Evolutionary conservation across 495 filamentous ascomycete species (phyloP), one percentile per base, ranked within the genome.

Genomic region (Bryoglossum gracile): DNA sequence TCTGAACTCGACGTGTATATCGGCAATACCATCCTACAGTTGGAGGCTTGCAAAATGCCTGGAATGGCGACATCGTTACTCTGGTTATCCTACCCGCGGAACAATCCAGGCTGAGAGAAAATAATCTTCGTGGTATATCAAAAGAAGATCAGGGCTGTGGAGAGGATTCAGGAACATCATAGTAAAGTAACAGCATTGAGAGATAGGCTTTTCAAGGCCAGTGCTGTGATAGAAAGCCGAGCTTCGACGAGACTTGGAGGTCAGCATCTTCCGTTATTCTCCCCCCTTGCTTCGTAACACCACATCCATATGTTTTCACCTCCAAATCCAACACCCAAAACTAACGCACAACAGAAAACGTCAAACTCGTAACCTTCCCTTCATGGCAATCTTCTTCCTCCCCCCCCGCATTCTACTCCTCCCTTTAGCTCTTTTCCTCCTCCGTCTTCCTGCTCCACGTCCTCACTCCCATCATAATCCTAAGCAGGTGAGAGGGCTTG

Each of bases 391-490:
- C 10, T 46, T 46, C 28, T 46, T 18, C 18, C 43, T 46, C 14
- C 43, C 43, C 1, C n/a, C 43, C 35, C 10, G 43, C 43, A 4
- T 46, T 46, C 43, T 46, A 28, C 43, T n/a, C 43, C 13, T 33
- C 37, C 17, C 17, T 46, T 21, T 46, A 18, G 32, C 16, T 8
- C 16, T 1, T 19, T 16, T 25, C 44, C 17, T 37, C 0, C 16
- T 18, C 18, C 44, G n/a, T n/a, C n/a, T n/a, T n/a, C n/a, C n/a
- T n/a, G n/a, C n/a, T n/a, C n/a, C n/a, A n/a, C n/a, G n/a, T n/a
- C n/a, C n/a, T n/a, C n/a, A n/a, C n/a, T n/a, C n/a, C n/a, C n/a
- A n/a, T n/a, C n/a, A n/a, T n/a, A n/a, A n/a, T n/a, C n/a, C n/a
- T n/a, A n/a, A n/a, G n/a, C n/a, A n/a, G n/a, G n/a, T n/a, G n/a